Conservation (phyloP, 1,139 yeast genomes). For the Geotrichum cucujoidarum region DNA sequence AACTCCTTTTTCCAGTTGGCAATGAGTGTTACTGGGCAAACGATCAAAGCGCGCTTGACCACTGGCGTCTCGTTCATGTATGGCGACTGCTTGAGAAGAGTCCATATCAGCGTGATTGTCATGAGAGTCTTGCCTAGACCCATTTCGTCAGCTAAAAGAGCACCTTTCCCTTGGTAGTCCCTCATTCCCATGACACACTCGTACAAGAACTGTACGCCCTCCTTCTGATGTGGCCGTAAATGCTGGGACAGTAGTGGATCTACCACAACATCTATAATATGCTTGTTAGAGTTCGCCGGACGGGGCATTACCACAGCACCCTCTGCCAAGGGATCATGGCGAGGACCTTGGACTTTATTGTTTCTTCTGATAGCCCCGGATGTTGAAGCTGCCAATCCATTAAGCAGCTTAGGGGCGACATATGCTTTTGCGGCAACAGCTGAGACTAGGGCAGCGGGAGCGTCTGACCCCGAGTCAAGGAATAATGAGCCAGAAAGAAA, state of each 20-base stretch:
- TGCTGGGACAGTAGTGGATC: slow-evolving; percentile 58
- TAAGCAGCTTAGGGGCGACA: slow-evolving; percentile 7
- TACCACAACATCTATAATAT: slow-evolving; percentile 52
- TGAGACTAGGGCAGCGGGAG: background rate
- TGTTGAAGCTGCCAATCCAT: background rate
- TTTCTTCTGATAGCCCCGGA: slow-evolving; percentile 13
- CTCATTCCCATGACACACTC: slow-evolving; percentile 72
- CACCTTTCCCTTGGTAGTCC: slow-evolving; percentile 58
- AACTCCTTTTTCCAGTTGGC: slow-evolving; percentile 88
- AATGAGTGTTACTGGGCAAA: slow-evolving; percentile 88
- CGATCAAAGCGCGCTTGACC: slow-evolving; percentile 60
- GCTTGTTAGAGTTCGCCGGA: slow-evolving; percentile 17
- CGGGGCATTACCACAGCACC: slow-evolving; percentile 48
- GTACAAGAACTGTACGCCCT: slow-evolving; percentile 75
- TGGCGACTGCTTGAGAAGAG: slow-evolving; percentile 73
- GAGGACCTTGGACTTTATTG: slow-evolving; percentile 29
- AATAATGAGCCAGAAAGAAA: slow-evolving; percentile 25
- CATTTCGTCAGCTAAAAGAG: slow-evolving; percentile 93
- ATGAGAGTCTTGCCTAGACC: slow-evolving; percentile 91
- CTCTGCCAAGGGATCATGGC: slow-evolving; percentile 41
- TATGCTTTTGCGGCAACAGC: background rate
- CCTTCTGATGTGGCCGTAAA: slow-evolving; percentile 78
- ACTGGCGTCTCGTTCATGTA: slow-evolving; percentile 40
- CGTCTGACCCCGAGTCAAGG: background rate
- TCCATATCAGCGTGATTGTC: slow-evolving; percentile 81